Evolutionary conservation across 2,329 filamentous ascomycete genomes (phyloP).

Genomic region (Lecanicillium sp.): DNA sequence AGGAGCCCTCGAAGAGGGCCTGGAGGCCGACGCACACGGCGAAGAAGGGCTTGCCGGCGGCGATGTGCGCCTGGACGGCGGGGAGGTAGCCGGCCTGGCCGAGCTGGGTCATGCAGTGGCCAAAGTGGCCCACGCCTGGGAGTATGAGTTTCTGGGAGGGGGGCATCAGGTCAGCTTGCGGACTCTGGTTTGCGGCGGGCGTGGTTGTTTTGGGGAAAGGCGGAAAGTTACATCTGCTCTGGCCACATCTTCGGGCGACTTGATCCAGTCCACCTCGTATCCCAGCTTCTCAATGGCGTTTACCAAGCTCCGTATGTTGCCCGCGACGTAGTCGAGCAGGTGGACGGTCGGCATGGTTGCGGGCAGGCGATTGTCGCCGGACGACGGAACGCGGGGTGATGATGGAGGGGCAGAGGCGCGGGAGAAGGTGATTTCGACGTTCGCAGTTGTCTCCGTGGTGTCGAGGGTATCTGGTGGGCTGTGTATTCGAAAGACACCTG

Average conservation of each 20-base stretch:
- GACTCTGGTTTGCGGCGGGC: background rate
- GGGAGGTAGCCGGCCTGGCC: slow-evolving; percentile 75
- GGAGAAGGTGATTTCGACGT: too few species aligned
- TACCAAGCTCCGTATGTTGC: slow-evolving; percentile 90
- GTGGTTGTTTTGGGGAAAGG: background rate
- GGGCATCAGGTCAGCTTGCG: slow-evolving; percentile 14
- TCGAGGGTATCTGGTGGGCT: too few species aligned
- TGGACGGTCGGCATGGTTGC: slow-evolving; percentile 71
- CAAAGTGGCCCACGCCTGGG: slow-evolving; percentile 95
- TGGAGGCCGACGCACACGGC: slow-evolving; percentile 94
- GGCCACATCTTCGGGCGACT: slow-evolving; percentile 73
- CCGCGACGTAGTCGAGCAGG: slow-evolving; percentile 83
- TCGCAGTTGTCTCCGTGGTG: too few species aligned
- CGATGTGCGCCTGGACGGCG: slow-evolving; percentile 76
- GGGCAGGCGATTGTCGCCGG: slow-evolving; percentile 10
- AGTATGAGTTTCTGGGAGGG: slow-evolving; percentile 77
- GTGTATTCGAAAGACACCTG: too few species aligned
- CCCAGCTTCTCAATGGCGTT: slow-evolving; percentile 97
- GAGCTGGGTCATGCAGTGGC: slow-evolving; percentile 86
- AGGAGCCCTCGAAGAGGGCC: slow-evolving; percentile 79
- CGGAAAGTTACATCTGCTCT: slow-evolving; percentile 66
- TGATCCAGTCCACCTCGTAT: slow-evolving; percentile 89
- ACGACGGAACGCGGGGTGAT: background rate
- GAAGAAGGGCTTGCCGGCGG: slow-evolving; percentile 93
- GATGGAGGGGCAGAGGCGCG: slow-evolving; percentile 10